Evolutionary conservation across 2,329 filamentous ascomycete species (phyloP).

Genomic region (Epichloe amarillans): DNA sequence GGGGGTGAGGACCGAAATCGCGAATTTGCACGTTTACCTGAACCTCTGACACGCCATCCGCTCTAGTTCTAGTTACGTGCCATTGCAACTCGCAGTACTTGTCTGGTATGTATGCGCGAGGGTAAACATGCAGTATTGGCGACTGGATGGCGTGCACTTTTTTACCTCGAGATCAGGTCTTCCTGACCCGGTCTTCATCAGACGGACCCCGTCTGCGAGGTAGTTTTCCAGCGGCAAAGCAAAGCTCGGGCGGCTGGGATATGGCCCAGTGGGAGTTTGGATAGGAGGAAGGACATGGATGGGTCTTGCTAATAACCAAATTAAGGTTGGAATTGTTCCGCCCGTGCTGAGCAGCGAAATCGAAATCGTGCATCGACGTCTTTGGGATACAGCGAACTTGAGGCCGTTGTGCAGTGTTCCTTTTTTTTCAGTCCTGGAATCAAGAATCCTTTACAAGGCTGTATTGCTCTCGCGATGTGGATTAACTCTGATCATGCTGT

Average conservation of each 20-base stretch:
- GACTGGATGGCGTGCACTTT: neutral
- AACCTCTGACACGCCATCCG: slow-evolving; percentile 4
- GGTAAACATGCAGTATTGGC: neutral
- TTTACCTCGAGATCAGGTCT: neutral
- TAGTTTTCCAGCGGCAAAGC: neutral
- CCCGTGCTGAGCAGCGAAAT: no score
- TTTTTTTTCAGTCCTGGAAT: no score
- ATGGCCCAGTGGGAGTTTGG: neutral
- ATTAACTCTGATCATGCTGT: no score
- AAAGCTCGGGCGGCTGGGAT: neutral
- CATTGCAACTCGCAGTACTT: neutral
- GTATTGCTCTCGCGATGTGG: no score
- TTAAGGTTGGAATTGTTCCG: neutral
- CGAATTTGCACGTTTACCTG: neutral
- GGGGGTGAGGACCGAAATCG: neutral
- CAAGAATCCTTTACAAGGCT: no score
- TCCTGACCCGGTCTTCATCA: no score
- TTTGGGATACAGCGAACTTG: no score
- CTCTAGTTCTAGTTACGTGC: neutral
- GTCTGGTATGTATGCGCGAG: slow-evolving; percentile 1
- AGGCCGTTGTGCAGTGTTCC: no score
- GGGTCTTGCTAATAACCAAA: neutral
- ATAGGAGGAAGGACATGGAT: neutral
- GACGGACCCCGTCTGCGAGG: no score
- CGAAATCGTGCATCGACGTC: no score